Percentiles rank a stretch among this genome's conserved stretches.
These are phyloP conservation scores for Colletotrichum sp. DNA, from an alignment of 2,329 filamentous ascomycete genomes.

Conservation along the genomic window DNA sequence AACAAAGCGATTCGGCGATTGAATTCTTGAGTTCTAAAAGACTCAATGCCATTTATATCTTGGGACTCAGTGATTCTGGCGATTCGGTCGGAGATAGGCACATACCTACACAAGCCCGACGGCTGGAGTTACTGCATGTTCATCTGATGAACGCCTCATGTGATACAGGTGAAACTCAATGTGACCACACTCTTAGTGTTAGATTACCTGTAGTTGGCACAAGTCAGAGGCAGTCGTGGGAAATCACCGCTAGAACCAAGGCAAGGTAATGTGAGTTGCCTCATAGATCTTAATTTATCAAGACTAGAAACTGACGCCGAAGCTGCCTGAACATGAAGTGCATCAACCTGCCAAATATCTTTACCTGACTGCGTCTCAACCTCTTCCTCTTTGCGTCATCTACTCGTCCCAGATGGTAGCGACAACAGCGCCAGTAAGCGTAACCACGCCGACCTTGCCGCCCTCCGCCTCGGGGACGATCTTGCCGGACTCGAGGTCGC, in stretches of 20 bases:
- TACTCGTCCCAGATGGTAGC: conserved; percentile 23
- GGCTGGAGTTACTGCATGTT: not conserved
- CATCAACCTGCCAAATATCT: not conserved
- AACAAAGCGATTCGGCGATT: too few relatives aligned
- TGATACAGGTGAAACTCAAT: not conserved
- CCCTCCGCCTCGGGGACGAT: conserved; percentile 22
- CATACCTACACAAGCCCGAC: too few relatives aligned
- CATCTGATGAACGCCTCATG: not conserved
- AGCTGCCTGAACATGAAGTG: not conserved
- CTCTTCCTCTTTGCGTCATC: not conserved
- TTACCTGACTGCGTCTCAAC: not conserved
- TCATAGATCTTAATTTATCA: not conserved
- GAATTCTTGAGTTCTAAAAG: too few relatives aligned
- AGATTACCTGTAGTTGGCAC: not conserved
- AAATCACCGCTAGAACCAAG: not conserved
- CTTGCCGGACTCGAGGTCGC: conserved; percentile 19
- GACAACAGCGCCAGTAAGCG: conserved; percentile 21
- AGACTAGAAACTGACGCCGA: not conserved
- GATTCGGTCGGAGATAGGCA: too few relatives aligned
- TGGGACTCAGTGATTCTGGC: too few relatives aligned
- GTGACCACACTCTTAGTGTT: not conserved
- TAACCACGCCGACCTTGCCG: conserved; percentile 21
- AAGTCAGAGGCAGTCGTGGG: not conserved
- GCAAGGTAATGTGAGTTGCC: accelerated
- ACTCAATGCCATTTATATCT: too few relatives aligned